Base-by-base conservation (phyloP, 2,329 filamentous ascomycete species). In the Epichloe brachyelytri region DNA sequence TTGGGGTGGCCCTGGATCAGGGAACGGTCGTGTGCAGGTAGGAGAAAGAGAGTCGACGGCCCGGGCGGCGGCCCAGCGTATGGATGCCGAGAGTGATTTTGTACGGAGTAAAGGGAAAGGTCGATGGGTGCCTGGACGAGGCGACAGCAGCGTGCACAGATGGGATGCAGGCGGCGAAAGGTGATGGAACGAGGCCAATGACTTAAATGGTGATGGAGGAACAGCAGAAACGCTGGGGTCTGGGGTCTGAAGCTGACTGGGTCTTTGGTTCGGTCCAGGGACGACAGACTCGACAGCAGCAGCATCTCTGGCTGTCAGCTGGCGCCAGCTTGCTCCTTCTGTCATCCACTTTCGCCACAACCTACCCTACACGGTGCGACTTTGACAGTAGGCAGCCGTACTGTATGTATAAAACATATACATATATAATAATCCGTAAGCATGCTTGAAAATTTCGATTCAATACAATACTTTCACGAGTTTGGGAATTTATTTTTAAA, bases 81-180 rank as follows among this genome's bases (percentile, higher is more conserved):
- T 50, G 48, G 37, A 51, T 51, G 50, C 44, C 48, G 40, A 34
- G 37, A 46, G 49, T 43, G 30, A 39, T 48, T 44, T 20, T 53
- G 39, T 48, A 53, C 44, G 48, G 15, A 52, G 33, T 17, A 15
- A 8, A 11, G 19, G 44, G 34, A n/a, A 45, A 43, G 19, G 20
- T 15, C 37, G 37, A 46, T 41, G 36, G 26, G n/a, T 41, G 41
- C 26, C 43, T 46, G 51, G 43, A 40, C 43, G 39, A 48, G 43
- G 48, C 48, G 48, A 53, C 22, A 45, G 49, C 44, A 48, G 36
- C 43, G 33, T 38, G 38, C 48, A 50, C 43, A 44, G 39, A 46
- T 30, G 44, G 39, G 39, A 50, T 46, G 40, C 37, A 17, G 51
- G 34, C 46, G 38, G 46, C 40, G 40, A 48, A 38, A 26, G 51